Evolutionary conservation across 1,284 basidiomycete species (phyloP), one percentile per base, ranked within the genome.

Genomic region (Cryptococcus jaspeensis): DNA sequence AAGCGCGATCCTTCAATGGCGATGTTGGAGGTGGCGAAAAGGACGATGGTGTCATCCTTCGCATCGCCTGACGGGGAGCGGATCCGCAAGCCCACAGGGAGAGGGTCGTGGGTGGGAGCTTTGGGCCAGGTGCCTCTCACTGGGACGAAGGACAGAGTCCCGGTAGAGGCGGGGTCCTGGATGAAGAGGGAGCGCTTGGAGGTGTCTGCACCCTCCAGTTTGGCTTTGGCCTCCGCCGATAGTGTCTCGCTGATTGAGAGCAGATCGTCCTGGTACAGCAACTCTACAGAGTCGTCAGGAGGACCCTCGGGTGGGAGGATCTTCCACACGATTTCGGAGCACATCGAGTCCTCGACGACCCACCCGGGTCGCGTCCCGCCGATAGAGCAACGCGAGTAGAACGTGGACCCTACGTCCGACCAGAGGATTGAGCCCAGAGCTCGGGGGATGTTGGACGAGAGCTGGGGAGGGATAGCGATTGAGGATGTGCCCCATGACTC

Each of bases 331-430:
- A 69, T 22, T 47, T 68, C 65, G n/a, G 39, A 44, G 25, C 51
- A 42, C 32, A 60, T 36, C 8, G 52, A 25, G 15, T 59, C 50
- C 4, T 40, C 13, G 5, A 65, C 64, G 3, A 59, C 49, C 66
- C 66, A 70, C 28, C 68, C 68, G 6, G 59, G 60, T 1, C 40
- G 37, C 2, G 49, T 22, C 11, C 20, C 13, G 11, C 65, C 65
- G 13, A 67, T 44, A 18, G 55, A 42, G 40, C 64, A 66, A 28
- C 56, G 57, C 9, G 59, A 48, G 49, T 74, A 74, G 56, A 70
- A 73, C 3, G 46, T 55, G 8, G 57, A 56, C 0, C 72, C 72
- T 23, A 74, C 64, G 32, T 66, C 72, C 6, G 64, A 67, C 61
- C 64, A 72, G 9, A 74, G 64, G 11, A 72, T 65, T 11, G 63